These are phyloP conservation scores for Tricholoma sp. DNA, from an alignment of 768 basidiomycete species.

Conservation along the genomic window DNA sequence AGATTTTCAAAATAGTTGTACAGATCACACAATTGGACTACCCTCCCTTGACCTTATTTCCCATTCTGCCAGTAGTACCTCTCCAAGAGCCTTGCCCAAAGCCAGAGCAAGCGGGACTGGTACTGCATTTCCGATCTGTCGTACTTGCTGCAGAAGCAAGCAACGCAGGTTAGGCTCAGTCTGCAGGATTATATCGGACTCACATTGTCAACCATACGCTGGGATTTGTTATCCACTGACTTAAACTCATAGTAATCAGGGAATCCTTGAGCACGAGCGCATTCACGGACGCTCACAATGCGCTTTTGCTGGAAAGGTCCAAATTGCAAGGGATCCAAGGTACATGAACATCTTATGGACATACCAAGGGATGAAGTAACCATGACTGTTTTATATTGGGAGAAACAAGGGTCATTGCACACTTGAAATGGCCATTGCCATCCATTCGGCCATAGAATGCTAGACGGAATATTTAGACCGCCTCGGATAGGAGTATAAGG, in stretches of 20 bases:
- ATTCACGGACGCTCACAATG: conserved; percentile 60
- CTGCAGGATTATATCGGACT: conserved; percentile 17
- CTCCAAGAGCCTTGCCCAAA: conserved; percentile 45
- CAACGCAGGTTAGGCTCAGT: conserved; percentile 3
- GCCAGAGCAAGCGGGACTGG: conserved; percentile 66
- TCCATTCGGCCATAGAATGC: conserved; percentile 56
- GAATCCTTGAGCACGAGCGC: conserved; percentile 74
- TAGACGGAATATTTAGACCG: conserved; percentile 16
- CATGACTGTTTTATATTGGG: conserved; percentile 47
- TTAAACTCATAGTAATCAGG: conserved; percentile 64
- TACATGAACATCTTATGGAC: conserved; percentile 4
- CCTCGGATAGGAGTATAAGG: not conserved
- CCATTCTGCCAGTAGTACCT: conserved; percentile 44
- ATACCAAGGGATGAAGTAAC: conserved; percentile 38
- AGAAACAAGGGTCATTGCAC: conserved; percentile 51
- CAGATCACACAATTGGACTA: conserved; percentile 35
- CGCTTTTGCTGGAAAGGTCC: conserved; percentile 55
- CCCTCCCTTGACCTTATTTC: conserved; percentile 35
- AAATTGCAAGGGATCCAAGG: not conserved
- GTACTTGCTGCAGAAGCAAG: conserved; percentile 47
- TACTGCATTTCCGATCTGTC: conserved; percentile 79
- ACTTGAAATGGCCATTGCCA: conserved; percentile 48
- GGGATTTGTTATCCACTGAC: conserved; percentile 35
- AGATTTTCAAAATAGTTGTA: not conserved
- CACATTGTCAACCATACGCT: conserved; percentile 46